Conservation (phyloP, 2,329 filamentous ascomycete genomes). For the Rhytidhysteron rufulum region DNA sequence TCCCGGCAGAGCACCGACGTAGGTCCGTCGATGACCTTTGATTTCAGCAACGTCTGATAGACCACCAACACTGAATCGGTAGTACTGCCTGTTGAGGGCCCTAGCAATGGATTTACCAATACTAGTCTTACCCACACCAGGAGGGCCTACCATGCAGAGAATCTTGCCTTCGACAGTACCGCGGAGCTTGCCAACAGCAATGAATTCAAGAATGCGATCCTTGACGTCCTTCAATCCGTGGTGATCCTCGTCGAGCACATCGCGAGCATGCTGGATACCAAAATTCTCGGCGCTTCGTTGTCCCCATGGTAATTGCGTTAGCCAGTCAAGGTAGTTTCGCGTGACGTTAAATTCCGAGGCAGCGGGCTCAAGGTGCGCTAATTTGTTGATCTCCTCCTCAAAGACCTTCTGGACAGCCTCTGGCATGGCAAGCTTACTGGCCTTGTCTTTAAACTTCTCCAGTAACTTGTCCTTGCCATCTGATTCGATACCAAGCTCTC, state of each 20-base stretch:
- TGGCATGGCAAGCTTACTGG: slow-evolving; percentile 89
- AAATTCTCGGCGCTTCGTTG: slow-evolving; percentile 96
- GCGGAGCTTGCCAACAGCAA: slow-evolving; percentile 93
- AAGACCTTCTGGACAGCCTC: slow-evolving; percentile 96
- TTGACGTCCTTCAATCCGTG: slow-evolving; percentile 98
- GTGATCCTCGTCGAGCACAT: slow-evolving; percentile 91
- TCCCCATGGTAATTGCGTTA: slow-evolving; percentile 97
- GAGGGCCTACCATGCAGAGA: slow-evolving; percentile 92
- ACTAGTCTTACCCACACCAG: slow-evolving; percentile 96
- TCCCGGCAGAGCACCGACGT: slow-evolving; percentile 91
- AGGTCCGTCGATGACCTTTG: slow-evolving; percentile 94
- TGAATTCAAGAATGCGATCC: slow-evolving; percentile 96
- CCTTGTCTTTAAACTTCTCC: slow-evolving; percentile 96
- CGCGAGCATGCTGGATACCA: slow-evolving; percentile 84
- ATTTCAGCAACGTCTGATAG: slow-evolving; percentile 97
- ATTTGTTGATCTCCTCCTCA: slow-evolving; percentile 96
- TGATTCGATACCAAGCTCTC: slow-evolving; percentile 92
- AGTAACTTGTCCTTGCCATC: slow-evolving; percentile 98
- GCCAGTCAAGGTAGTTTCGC: slow-evolving; percentile 96
- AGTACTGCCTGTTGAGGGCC: slow-evolving; percentile 93
- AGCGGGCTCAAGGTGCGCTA: slow-evolving; percentile 89
- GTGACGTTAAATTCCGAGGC: slow-evolving; percentile 99
- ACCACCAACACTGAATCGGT: slow-evolving; percentile 95
- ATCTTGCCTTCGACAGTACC: slow-evolving; percentile 99
- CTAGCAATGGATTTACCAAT: slow-evolving; percentile 98